Evolutionary conservation across 2,329 filamentous ascomycete species (phyloP).

Genomic region (Pseudogymnoascus sp.): DNA sequence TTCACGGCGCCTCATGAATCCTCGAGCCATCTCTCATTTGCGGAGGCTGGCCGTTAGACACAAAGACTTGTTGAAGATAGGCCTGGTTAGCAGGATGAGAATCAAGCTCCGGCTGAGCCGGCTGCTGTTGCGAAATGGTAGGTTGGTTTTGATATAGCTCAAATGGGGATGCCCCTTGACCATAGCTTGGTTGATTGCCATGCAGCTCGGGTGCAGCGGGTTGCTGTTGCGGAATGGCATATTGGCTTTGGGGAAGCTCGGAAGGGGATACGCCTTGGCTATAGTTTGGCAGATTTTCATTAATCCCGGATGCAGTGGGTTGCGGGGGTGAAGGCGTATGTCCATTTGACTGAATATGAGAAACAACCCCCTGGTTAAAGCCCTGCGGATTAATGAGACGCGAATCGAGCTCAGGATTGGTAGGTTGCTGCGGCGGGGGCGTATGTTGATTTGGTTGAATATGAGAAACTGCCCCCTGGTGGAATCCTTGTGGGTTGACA

Average conservation of each 20-base stretch:
- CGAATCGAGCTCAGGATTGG: too few relatives aligned
- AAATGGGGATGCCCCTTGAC: not conserved
- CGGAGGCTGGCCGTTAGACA: not conserved
- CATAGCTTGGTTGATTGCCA: not conserved
- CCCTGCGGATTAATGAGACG: too few relatives aligned
- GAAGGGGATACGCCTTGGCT: not conserved
- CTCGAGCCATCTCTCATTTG: not conserved
- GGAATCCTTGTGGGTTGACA: not conserved
- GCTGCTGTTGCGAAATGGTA: too few relatives aligned
- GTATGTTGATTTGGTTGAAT: not conserved
- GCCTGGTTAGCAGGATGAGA: not conserved
- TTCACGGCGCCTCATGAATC: not conserved
- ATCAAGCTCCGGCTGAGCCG: not conserved
- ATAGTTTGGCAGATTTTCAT: not conserved
- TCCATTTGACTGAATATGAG: too few relatives aligned
- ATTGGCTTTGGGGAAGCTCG: not conserved
- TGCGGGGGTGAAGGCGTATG: too few relatives aligned
- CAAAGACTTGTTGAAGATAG: not conserved
- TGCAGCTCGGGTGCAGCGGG: not conserved
- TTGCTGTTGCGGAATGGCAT: not conserved
- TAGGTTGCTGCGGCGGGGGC: not conserved
- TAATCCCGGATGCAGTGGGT: not conserved
- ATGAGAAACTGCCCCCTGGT: not conserved
- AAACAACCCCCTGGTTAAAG: too few relatives aligned
- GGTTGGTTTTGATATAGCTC: not conserved